Percentiles rank a stretch among this genome's conserved stretches.
Evolutionary conservation across 345 rosid genomes (phyloP).

Genomic region (Crucihimalaya himalaica): DNA sequence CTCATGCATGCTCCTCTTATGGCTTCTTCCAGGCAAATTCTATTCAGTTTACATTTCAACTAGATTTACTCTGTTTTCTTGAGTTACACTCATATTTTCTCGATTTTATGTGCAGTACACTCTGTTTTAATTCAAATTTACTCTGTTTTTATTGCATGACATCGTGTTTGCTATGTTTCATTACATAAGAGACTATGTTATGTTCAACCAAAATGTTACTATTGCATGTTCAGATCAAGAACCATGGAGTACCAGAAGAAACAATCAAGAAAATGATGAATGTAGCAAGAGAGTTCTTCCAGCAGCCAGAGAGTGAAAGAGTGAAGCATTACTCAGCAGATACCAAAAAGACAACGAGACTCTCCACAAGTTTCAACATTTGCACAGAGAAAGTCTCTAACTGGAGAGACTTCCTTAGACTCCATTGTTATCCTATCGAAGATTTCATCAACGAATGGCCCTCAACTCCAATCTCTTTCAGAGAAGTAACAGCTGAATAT

Average conservation of each 20-base stretch:
- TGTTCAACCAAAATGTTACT: neutral
- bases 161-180: neutral
- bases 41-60: neutral
- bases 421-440: constrained; percentile 72
- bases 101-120: too few relatives aligned
- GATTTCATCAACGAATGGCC: constrained; percentile 77
- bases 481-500: constrained; percentile 59
- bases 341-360: constrained; percentile 54
- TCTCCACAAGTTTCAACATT: constrained; percentile 78
- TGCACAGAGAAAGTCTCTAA: constrained; percentile 62
- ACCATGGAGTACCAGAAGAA: constrained; percentile 58
- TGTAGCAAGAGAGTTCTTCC: constrained; percentile 58
- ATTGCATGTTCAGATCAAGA: constrained; percentile 54
- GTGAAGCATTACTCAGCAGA: constrained; percentile 67
- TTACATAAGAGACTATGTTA: neutral
- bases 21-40: constrained; percentile 64
- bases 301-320: constrained; percentile 66
- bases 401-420: constrained; percentile 86
- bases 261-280: constrained; percentile 41
- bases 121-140: neutral
- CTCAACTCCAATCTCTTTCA: constrained; percentile 64
- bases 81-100: neutral
- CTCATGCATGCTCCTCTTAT: constrained; percentile 52
- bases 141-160: neutral
- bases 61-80: neutral